Evolutionary conservation across 1,139 yeast species (phyloP).

Genomic region (Yamadazyma blattariae): DNA sequence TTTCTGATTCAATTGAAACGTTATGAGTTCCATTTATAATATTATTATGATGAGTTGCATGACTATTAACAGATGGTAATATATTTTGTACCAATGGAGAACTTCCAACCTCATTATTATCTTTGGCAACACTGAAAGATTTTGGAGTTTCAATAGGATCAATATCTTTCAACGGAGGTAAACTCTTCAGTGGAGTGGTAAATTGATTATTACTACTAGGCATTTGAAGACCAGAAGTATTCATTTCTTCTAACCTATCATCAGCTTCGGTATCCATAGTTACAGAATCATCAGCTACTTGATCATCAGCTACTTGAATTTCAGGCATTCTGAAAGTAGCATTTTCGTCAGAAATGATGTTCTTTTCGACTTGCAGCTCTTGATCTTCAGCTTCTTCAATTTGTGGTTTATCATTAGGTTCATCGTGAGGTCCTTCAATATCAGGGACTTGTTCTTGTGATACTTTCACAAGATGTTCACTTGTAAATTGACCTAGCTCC

Average conservation of each 20-base stretch:
- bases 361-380: not conserved
- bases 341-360: too few species aligned
- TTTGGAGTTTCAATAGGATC: conserved; percentile 44
- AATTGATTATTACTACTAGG: conserved; percentile 18
- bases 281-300: not conserved
- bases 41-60: conserved; percentile 1
- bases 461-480: too few species aligned
- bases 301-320: not conserved
- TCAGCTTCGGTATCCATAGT: conserved; percentile 1
- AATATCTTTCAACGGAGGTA: conserved; percentile 45
- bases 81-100: conserved; percentile 20
- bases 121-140: conserved; percentile 40
- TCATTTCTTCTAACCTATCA: conserved; percentile 10
- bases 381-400: not conserved
- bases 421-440: conserved; percentile 5
- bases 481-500: too few species aligned
- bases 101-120: conserved; percentile 17
- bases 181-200: conserved; percentile 43
- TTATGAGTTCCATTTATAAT: not conserved
- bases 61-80: conserved; percentile 5
- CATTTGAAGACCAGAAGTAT: conserved; percentile 7
- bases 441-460: too few species aligned
- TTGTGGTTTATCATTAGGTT: not conserved
- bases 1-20: conserved; percentile 1
- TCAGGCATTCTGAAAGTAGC: too few species aligned